Base-by-base conservation (phyloP, 345 rosid species). In the Citrus reticulata region DNA sequence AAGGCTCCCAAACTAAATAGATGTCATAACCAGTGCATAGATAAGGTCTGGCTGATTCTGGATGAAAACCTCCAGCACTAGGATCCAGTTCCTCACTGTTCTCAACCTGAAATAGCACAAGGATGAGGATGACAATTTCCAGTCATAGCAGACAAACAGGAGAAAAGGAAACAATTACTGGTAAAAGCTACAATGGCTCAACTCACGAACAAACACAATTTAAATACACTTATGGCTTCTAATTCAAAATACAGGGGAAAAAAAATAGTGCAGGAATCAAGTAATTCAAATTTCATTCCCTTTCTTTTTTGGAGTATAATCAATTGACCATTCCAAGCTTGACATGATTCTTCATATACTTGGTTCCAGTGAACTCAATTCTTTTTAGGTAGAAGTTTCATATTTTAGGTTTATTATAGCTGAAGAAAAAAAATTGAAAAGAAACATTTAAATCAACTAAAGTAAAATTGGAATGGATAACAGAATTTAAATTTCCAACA, bases 21-120 rank as follows among this genome's bases (percentile, higher is more conserved):
- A 92, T 89, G 85, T 95, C 98, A 77, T 87, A 88, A 70, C 97
- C 99, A 68, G 97, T 95, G 77, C 98, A 93, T 16, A 95, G 86
- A 86, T 95, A 95, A 8, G 97, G 95, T 76, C 87, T 89, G 34
- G 68, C 83, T 57, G 81, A 75, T 49, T 59, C 22, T 59, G 68
- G 58, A 70, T 35, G 29, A 39, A 68, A 76, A 73, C 70, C 85
- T 54, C 82, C 73, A 62, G 68, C 19, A 42, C 27, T 30, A 70
- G 80, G 72, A 84, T 85, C 88, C 35, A 73, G 78, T 63, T 79
- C 80, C 27, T 81, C 82, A 25, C 72, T 85, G 75, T 74, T 79
- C 70, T 75, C 70, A 16, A 82, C 87, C 98, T 91, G 73, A 79
- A 66, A 70, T 35, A 37, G 22, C 19, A 81, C 42, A 24, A 49